Base-by-base conservation (phyloP, 352 stramenopile species). In the Phytophthora kernoviae region DNA sequence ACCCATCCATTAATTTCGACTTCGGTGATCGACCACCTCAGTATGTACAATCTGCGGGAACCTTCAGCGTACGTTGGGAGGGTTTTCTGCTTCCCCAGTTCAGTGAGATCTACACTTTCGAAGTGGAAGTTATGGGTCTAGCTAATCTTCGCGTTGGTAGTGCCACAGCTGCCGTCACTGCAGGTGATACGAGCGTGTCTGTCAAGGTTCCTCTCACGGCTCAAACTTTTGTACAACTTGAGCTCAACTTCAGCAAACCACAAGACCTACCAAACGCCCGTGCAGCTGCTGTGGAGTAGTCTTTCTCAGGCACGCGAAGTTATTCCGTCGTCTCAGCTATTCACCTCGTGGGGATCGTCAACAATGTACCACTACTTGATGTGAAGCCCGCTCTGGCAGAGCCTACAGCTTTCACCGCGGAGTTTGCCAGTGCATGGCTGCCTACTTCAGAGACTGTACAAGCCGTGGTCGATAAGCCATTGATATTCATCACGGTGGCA, bases 51-150 rank as follows among this genome's bases (percentile, higher is more conserved):
- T 58, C 66, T 4, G 71, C 77, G 49, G 52, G 70, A 39, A 77
- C 69, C 10, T 93, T 90, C 46, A 91, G 79, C 36, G 51, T 87
- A 8, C 62, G 48, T 1, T 93, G 84, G 84, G 43, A 65, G 39
- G 84, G 84, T 2, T 88, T 73, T 32, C 7, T 91, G 5, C 36
- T 77, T 4, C 70, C 84, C 4, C 21, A 33, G 9, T 90, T 74
- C 55, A 85, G 58, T 17, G 79, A 93, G 43, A 45, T 77, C 22
- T 91, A 87, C 61, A 83, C 62, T 9, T 81, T 93, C 46, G 66
- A 77, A 30, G 54, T 73, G 15, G 52, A 72, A 4, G 57, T 79
- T 1, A 44, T 62, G 12, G 80, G 83, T 8, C 53, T 73, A 4
- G 52, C 70, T n/a, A 59, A 52, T 62, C 30, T 88, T 2, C 55